Evolutionary conservation across 192 early-diverging fungal species (phyloP), one percentile per base, ranked within the genome.

Genomic region (Umbelopsis vinacea): DNA sequence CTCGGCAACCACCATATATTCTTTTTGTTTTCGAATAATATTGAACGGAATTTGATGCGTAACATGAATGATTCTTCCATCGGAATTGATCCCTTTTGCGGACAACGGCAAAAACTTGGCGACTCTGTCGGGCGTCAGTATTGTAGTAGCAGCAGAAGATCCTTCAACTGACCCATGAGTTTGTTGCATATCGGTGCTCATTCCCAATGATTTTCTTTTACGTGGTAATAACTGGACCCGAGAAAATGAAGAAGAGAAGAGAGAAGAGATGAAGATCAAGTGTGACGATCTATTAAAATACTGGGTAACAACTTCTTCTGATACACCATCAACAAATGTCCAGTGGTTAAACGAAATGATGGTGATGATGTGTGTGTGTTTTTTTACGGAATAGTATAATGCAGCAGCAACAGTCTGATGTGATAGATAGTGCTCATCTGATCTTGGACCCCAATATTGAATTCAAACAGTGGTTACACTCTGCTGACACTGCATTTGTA

Each of bases 1-100:
- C 5, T 63, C 57, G n/a, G 7, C 35, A 6, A 12, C 40, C 2
- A 43, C 40, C 40, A 43, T 12, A 43, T 4, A 43, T 19, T 37
- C 33, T 29, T 37, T n/a, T 19, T 63, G 57, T 33, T 63, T 63
- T 17, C 75, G 48, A 6, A 66, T 40, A 22, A 79, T 68, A 37
- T 79, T 50, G 22, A 71, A 79, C 17, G 77, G 77, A 24, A 79
- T 79, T 38, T 79, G 68, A 60, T 79, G 77, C 21, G 77, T 79
- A 2, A 79, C 77, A 19, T 71, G 53, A 33, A 79, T 74, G 4
- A 79, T 71, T 12, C 77, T 69, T 4, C 77, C 77, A 35, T 55
- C 45, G 26, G 70, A 70, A 19, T 69, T 22, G 35, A 69, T 54
- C 57, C 63, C 55, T 48, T 70, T 70, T 63, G 68, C 74, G 35